Evolutionary conservation across 2,329 filamentous ascomycete genomes (phyloP), one percentile per base, ranked within the genome.

Genomic region (Ophiostoma quercus): DNA sequence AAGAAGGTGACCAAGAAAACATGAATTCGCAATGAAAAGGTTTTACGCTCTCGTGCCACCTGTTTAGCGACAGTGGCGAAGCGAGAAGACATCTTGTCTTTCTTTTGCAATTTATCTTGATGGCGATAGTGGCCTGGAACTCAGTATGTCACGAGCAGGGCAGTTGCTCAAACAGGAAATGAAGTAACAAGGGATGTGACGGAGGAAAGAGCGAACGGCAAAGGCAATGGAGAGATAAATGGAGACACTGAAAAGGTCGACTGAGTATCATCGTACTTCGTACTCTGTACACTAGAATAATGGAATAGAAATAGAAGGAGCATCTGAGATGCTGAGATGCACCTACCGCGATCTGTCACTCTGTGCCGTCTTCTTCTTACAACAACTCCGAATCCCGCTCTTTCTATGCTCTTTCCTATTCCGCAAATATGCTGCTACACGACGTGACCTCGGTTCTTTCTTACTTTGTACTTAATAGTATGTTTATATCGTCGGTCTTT

Each of bases 131-230:
- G 51, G 51, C n/a, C n/a, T n/a, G n/a, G n/a, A n/a, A 34, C 34
- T 34, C 8, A 29, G 34, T 34, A 34, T 34, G 34, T 34, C 34
- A 34, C 34, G 34, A 34, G 34, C 34, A 68, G 67, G 62, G 67
- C 67, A 62, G 57, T 68, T 71, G 69, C 69, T 67, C 43, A 37
- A 71, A 68, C 54, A 19, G 69, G 69, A 68, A 70, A 70, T 66
- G 57, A 65, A 57, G 41, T n/a, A 34, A 25, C 54, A 37, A 51
- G 66, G 69, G 54, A 70, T 37, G 37, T 63, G 60, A 68, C 51
- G 12, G 51, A 32, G 60, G 67, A 37, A 66, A 60, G 60, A 66
- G 43, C 66, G 32, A 70, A 57, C 51, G 51, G 22, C 51, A 57
- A 11, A 57, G 51, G 51, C 43, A 57, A 57, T 22, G 51, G 51